These are phyloP conservation scores for Cystobasidiopsis lactophilus DNA, from an alignment of 768 basidiomycete genomes.

Conservation along the genomic window DNA sequence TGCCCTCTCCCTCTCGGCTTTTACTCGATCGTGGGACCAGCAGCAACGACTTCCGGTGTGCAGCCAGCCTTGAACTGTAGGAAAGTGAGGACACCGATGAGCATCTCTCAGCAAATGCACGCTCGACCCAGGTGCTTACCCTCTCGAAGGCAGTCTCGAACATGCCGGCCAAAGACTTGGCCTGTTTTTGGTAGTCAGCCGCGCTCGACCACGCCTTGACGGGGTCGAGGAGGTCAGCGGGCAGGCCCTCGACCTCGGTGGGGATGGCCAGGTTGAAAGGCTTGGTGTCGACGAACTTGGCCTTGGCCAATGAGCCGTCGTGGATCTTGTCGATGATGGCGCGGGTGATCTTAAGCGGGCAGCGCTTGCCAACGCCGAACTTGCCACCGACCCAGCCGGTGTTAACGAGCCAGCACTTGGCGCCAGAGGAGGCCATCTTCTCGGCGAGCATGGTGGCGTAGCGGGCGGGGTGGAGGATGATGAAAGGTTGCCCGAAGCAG, in stretches of 20 bases:
- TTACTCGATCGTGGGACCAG: slow-evolving; percentile 5
- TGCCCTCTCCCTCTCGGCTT: no score
- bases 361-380: slow-evolving; percentile 78
- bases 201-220: slow-evolving; percentile 65
- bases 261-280: slow-evolving; percentile 72
- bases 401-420: slow-evolving; percentile 97
- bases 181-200: slow-evolving; percentile 71
- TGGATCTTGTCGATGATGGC: slow-evolving; percentile 94
- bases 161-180: slow-evolving; percentile 52
- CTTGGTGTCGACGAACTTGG: slow-evolving; percentile 47
- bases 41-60: neutral
- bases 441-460: slow-evolving; percentile 95
- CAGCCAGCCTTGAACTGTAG: neutral
- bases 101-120: no score
- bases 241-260: slow-evolving; percentile 59
- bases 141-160: slow-evolving; percentile 58
- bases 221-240: slow-evolving; percentile 76
- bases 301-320: slow-evolving; percentile 66
- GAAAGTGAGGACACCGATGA: no score
- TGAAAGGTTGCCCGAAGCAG: slow-evolving; percentile 98
- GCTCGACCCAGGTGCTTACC: no score
- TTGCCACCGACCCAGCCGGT: slow-evolving; percentile 68
- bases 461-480: slow-evolving; percentile 59
- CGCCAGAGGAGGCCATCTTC: slow-evolving; percentile 68
- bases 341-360: slow-evolving; percentile 86